Percentiles rank a stretch among this genome's conserved stretches.
Evolutionary conservation across 2,329 filamentous ascomycete species (phyloP).

Genomic region (Cladosporium austrohemisphaericum): DNA sequence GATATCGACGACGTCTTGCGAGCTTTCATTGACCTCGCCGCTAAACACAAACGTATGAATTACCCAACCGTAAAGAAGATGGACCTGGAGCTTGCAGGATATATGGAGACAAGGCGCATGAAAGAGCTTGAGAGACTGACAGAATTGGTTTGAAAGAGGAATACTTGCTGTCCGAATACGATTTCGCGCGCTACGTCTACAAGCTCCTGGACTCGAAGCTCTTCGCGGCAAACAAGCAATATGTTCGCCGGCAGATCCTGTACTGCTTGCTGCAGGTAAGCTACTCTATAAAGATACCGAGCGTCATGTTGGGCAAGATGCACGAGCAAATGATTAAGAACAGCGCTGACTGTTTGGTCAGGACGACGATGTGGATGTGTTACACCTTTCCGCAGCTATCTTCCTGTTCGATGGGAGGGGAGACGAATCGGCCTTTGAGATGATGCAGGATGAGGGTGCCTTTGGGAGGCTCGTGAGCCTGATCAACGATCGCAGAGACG

Average conservation of each 20-base stretch:
- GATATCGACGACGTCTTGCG: constrained; percentile 82
- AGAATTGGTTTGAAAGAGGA: constrained; percentile 48
- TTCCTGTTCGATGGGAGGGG: constrained; percentile 81
- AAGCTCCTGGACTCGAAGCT: constrained; percentile 71
- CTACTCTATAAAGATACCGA: not conserved
- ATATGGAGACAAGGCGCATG: not conserved
- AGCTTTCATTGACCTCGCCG: constrained; percentile 74
- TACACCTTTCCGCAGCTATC: constrained; percentile 79
- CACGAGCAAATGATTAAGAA: not conserved
- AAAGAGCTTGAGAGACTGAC: not conserved
- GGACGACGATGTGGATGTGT: constrained; percentile 76
- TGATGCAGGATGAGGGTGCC: constrained; percentile 81
- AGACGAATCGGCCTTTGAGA: constrained; percentile 73
- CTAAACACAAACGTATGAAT: constrained; percentile 60
- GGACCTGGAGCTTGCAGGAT: not conserved
- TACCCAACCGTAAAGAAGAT: not conserved
- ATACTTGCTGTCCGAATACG: constrained; percentile 71
- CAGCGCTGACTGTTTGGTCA: constrained; percentile 39
- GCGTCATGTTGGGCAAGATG: not conserved
- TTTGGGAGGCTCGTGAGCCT: constrained; percentile 82
- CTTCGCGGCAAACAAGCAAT: constrained; percentile 71
- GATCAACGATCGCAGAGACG: constrained; percentile 60
- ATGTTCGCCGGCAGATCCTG: constrained; percentile 88
- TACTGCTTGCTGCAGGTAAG: constrained; percentile 73
- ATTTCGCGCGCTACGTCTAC: constrained; percentile 75